Evolutionary conservation across 352 stramenopile genomes (phyloP).

Genomic region (Phytophthora syringae): DNA sequence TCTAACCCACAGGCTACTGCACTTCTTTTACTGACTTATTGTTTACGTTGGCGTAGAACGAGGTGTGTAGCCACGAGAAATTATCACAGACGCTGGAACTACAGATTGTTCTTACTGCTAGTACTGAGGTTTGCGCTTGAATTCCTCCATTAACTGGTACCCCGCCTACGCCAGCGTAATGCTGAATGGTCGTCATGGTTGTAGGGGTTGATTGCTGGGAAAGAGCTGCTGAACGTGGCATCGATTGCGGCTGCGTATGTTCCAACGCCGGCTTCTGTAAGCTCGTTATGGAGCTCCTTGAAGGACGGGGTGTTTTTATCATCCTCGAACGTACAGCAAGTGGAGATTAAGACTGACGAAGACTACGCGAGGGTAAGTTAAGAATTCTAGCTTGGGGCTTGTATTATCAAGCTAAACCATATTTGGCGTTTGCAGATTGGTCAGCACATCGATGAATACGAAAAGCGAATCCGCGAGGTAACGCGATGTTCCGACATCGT

Average conservation of each 20-base stretch:
- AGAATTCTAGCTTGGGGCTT: neutral
- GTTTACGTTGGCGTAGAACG: conserved; percentile 57
- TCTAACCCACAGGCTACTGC: conserved; percentile 1
- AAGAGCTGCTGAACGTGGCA: conserved; percentile 82
- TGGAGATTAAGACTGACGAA: conserved; percentile 89
- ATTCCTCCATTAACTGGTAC: neutral
- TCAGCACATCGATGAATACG: conserved; percentile 87
- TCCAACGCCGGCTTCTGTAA: conserved; percentile 74
- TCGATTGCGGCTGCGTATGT: conserved; percentile 80
- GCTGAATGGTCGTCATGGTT: neutral
- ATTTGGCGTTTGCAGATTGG: conserved; percentile 59
- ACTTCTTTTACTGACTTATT: neutral
- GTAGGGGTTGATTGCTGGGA: conserved; percentile 81
- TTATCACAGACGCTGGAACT: conserved; percentile 84
- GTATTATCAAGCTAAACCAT: neutral
- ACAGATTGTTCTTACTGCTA: conserved; percentile 84
- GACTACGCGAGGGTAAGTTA: conserved; percentile 74
- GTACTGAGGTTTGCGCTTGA: conserved; percentile 62
- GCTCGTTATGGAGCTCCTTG: conserved; percentile 83
- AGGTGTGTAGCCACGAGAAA: conserved; percentile 87
- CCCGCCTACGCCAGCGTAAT: conserved; percentile 3
- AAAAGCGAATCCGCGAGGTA: conserved; percentile 84
- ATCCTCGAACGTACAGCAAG: conserved; percentile 80
- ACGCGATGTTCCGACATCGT: conserved; percentile 85
- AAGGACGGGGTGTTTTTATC: conserved; percentile 84